Evolutionary conservation across 2,329 filamentous ascomycete genomes (phyloP).

Genomic region (Massarina eburnea): DNA sequence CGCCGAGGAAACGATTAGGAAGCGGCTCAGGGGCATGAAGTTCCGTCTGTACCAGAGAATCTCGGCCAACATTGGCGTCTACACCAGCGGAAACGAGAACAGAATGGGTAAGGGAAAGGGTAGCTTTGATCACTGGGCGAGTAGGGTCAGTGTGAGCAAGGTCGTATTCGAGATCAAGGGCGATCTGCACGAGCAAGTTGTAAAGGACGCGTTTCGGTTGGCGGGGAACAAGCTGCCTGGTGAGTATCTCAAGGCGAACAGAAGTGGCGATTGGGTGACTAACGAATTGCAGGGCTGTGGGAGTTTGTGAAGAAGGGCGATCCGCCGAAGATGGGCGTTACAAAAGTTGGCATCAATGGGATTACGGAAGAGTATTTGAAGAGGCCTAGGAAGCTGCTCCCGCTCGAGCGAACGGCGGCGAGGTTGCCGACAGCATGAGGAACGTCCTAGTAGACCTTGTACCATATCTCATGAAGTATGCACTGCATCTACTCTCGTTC

Average conservation of each 20-base stretch:
- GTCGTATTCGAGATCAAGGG: conserved; percentile 92
- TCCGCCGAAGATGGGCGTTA: conserved; percentile 85
- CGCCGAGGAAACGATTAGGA: conserved; percentile 91
- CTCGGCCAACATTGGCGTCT: conserved; percentile 91
- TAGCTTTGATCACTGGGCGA: conserved; percentile 94
- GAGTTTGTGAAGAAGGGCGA: conserved; percentile 95
- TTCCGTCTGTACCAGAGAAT: conserved; percentile 92
- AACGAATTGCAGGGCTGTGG: conserved; percentile 64
- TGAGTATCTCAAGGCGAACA: conserved; percentile 47
- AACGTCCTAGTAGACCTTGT: not conserved
- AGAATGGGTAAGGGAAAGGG: conserved; percentile 99
- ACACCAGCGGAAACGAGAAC: conserved; percentile 91
- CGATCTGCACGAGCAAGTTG: conserved; percentile 90
- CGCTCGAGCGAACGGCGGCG: conserved; percentile 62
- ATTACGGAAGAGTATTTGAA: conserved; percentile 82
- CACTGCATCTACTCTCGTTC: not conserved
- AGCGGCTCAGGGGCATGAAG: conserved; percentile 82
- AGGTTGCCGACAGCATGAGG: conserved; percentile 54
- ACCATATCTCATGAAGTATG: not conserved
- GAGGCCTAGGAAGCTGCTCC: conserved; percentile 70
- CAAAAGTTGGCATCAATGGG: conserved; percentile 74
- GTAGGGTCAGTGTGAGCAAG: conserved; percentile 85
- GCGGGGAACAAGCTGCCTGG: conserved; percentile 94
- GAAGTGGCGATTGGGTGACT: not conserved
- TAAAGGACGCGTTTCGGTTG: conserved; percentile 87